Evolutionary conservation across 768 basidiomycete species (phyloP).

Genomic region (Lactarius hatsudake): DNA sequence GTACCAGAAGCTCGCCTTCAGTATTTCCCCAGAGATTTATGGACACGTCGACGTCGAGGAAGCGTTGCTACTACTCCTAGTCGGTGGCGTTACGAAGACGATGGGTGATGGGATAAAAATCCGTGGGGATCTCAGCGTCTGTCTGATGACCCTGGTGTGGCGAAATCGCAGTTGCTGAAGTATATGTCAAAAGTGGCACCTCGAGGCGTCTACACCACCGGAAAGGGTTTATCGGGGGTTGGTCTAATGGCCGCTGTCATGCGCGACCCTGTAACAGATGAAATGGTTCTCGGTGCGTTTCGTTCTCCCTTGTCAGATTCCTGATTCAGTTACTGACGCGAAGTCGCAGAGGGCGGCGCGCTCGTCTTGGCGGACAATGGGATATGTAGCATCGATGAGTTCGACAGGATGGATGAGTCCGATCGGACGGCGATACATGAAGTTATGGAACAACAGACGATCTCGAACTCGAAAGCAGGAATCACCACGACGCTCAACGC

Average conservation of each 20-base stretch:
- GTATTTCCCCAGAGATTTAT: conserved; percentile 98
- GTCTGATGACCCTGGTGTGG: too few species aligned
- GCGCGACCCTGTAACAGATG: conserved; percentile 96
- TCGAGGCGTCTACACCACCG: conserved; percentile 96
- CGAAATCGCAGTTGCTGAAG: too few species aligned
- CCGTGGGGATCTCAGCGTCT: conserved; percentile 93
- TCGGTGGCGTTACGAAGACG: conserved; percentile 93
- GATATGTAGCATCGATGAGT: conserved; percentile 99
- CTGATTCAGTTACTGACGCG: conserved; percentile 9
- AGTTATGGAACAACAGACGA: conserved; percentile 99
- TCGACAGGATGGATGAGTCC: conserved; percentile 99
- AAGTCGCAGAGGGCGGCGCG: conserved; percentile 88
- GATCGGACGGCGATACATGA: conserved; percentile 97
- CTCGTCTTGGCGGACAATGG: conserved; percentile 98
- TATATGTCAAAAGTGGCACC: too few species aligned
- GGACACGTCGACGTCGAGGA: conserved; percentile 98
- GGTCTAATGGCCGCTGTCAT: conserved; percentile 99
- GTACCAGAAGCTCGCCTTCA: conserved; percentile 84
- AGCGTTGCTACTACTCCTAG: conserved; percentile 84
- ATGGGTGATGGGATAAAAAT: conserved; percentile 99
- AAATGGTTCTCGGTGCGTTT: conserved; percentile 92
- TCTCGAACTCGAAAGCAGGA: conserved; percentile 98
- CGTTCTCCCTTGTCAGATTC: neutral
- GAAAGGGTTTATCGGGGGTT: conserved; percentile 97
- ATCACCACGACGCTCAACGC: conserved; percentile 98